Percentiles rank a stretch among this genome's conserved stretches.
These are phyloP conservation scores for Sugiyamaella boreocaroliniensis DNA, from an alignment of 805 yeast species.

Conservation along the genomic window DNA sequence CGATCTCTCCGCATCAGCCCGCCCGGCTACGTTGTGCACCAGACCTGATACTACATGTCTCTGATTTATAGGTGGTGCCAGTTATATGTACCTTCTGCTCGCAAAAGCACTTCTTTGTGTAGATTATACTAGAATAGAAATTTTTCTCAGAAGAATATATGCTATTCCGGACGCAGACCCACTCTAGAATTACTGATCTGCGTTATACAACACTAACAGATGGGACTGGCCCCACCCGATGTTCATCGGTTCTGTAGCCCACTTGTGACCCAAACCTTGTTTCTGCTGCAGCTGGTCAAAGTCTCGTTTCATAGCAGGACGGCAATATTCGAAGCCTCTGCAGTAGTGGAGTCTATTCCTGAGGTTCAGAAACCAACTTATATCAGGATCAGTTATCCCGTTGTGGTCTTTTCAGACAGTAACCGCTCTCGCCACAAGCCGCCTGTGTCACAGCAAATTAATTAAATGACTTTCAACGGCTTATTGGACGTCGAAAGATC, in stretches of 20 bases:
- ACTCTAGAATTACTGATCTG: not conserved
- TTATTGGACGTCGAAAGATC: not conserved
- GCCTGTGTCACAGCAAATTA: too few relatives aligned
- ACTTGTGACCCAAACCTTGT: too few relatives aligned
- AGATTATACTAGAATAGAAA: not conserved
- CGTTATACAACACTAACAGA: not conserved
- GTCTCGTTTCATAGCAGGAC: too few relatives aligned
- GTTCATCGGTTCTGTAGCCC: not conserved
- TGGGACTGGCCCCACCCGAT: not conserved
- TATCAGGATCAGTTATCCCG: too few relatives aligned
- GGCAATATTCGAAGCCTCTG: too few relatives aligned
- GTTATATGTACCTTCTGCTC: not conserved
- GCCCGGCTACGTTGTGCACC: not conserved
- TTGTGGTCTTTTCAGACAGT: too few relatives aligned
- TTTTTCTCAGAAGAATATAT: not conserved
- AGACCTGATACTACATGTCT: not conserved
- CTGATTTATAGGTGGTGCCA: not conserved
- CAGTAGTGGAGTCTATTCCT: too few relatives aligned
- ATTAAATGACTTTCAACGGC: too few relatives aligned
- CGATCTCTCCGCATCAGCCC: too few relatives aligned
- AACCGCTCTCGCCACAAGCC: too few relatives aligned
- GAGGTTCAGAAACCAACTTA: too few relatives aligned
- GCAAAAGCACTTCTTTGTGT: not conserved
- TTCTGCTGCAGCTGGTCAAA: too few relatives aligned
- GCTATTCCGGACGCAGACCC: not conserved